Evolutionary conservation across 495 filamentous ascomycete genomes (phyloP).

Genomic region (Aspergillus campestris): DNA sequence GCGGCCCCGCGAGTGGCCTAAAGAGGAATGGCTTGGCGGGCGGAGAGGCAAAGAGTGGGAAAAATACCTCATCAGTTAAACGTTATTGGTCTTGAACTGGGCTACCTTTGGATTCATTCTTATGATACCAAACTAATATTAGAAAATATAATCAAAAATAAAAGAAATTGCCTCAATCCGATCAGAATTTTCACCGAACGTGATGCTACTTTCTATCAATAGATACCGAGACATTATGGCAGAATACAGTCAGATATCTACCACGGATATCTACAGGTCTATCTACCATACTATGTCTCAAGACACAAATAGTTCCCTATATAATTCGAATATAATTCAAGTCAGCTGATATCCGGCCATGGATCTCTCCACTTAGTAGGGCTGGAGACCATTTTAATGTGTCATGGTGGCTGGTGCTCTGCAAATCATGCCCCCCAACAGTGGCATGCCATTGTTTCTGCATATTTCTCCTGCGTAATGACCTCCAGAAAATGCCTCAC

Average conservation of each 20-base stretch:
- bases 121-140: no score
- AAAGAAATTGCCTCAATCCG: slow-evolving; percentile 13
- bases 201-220: no score
- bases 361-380: slow-evolving; percentile 15
- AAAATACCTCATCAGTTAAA: slow-evolving; percentile 9
- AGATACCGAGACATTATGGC: background rate
- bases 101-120: slow-evolving; percentile 9
- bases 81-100: slow-evolving; percentile 5
- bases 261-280: no score
- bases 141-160: background rate
- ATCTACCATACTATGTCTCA: background rate
- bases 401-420: slow-evolving; percentile 19
- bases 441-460: slow-evolving; percentile 2
- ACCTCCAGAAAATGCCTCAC: slow-evolving; percentile 16
- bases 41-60: slow-evolving; percentile 4
- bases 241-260: no score
- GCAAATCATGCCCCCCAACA: slow-evolving; percentile 16
- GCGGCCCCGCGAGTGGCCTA: no score
- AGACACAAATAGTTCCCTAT: slow-evolving; percentile 1
- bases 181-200: no score
- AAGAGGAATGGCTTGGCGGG: background rate
- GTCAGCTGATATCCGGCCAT: slow-evolving; percentile 14
- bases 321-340: background rate
- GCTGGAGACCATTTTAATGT: slow-evolving; percentile 15
- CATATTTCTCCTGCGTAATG: slow-evolving; percentile 15